Conservation (phyloP, 805 yeast species). For the Lachancea quebecensis region DNA sequence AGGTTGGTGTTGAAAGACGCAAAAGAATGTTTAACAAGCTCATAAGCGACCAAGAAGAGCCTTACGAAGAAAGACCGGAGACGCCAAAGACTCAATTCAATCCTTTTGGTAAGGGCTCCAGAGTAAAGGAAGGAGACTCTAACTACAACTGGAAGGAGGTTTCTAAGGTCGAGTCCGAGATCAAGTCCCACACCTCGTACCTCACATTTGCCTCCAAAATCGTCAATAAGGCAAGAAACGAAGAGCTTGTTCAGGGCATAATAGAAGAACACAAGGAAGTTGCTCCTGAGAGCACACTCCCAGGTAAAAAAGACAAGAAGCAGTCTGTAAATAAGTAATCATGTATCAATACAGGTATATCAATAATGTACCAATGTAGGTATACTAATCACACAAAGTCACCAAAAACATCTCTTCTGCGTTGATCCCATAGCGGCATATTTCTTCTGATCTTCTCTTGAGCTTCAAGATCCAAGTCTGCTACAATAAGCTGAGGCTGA, state of each 20-base stretch:
- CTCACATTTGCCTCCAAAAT: constrained; percentile 74
- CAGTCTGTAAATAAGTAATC: neutral
- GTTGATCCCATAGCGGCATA: constrained; percentile 75
- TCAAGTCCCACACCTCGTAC: constrained; percentile 91
- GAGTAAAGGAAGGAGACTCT: constrained; percentile 83
- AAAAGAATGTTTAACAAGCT: constrained; percentile 31
- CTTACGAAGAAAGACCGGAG: constrained; percentile 25
- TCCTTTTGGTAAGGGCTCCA: constrained; percentile 87
- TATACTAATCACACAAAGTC: constrained; percentile 5
- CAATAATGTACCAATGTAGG: neutral
- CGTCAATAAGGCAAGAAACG: constrained; percentile 20
- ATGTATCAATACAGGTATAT: neutral
- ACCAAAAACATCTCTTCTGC: constrained; percentile 54
- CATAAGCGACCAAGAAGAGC: constrained; percentile 25
- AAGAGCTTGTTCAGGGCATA: constrained; percentile 7
- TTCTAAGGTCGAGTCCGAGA: constrained; percentile 75
- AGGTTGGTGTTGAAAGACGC: constrained; percentile 54
- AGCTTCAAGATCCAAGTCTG: constrained; percentile 55
- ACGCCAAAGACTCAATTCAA: constrained; percentile 55
- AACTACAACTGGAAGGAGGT: constrained; percentile 75
- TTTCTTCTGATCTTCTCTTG: constrained; percentile 48
- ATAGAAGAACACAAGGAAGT: constrained; percentile 3
- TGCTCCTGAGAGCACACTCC: neutral
- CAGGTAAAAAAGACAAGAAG: constrained; percentile 6
- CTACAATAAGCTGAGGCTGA: constrained; percentile 44